Conservation (phyloP, 73 alveolate genomes). For the Durusdinium trenchii region DNA sequence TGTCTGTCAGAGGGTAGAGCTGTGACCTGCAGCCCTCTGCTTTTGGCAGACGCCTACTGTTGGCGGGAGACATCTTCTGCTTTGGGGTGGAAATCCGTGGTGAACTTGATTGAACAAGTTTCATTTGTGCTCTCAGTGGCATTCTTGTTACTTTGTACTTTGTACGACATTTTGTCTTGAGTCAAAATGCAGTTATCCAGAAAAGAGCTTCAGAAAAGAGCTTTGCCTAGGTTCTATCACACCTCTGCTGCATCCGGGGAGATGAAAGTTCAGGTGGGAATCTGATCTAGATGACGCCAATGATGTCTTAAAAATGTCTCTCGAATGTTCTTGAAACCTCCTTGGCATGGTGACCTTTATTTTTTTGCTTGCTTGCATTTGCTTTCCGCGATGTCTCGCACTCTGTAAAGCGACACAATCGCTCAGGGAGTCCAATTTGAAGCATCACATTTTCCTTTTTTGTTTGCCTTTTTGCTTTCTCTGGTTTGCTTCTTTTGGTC, state of each 20-base stretch:
- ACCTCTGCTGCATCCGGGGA: slow-evolving; percentile 1
- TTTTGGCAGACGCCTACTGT: slow-evolving; percentile 57
- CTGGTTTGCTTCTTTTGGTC: too few relatives aligned
- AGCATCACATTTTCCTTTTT: too few relatives aligned
- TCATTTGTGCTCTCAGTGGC: background rate
- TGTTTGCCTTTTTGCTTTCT: too few relatives aligned
- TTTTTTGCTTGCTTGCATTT: too few relatives aligned
- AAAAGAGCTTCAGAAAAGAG: background rate
- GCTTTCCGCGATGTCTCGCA: too few relatives aligned
- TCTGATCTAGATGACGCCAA: too few relatives aligned
- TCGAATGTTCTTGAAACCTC: too few relatives aligned
- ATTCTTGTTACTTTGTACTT: background rate
- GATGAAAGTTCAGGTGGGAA: slow-evolving; percentile 18
- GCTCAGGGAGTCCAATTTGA: too few relatives aligned
- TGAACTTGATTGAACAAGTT: background rate
- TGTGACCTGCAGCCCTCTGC: background rate
- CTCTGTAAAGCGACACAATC: too few relatives aligned
- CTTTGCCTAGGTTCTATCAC: slow-evolving; percentile 7
- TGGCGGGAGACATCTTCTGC: slow-evolving; percentile 59
- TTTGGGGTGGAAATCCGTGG: slow-evolving; percentile 73
- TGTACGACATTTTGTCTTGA: too few relatives aligned
- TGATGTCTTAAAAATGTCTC: too few relatives aligned
- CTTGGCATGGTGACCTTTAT: too few relatives aligned
- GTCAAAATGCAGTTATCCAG: background rate
- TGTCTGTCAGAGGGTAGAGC: background rate